Percentiles rank a stretch among this genome's conserved stretches.
Conservation (phyloP, 2,329 filamentous ascomycete species). For the Colletotrichum salicis region DNA sequence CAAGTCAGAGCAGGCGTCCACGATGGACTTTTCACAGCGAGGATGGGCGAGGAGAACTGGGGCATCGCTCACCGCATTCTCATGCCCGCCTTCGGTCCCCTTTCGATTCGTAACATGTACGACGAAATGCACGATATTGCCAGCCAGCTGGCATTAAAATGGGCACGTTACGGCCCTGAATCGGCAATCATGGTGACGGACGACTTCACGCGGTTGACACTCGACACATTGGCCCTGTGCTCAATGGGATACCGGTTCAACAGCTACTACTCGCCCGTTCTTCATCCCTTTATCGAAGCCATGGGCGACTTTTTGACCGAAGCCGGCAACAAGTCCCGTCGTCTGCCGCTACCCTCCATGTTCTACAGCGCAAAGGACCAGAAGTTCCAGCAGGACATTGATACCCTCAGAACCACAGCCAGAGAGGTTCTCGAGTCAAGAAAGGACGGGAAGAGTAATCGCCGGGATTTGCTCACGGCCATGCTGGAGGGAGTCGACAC, state of each 20-base stretch:
- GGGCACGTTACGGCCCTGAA: conserved; percentile 55
- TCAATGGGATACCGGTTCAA: conserved; percentile 71
- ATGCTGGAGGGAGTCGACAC: conserved; percentile 73
- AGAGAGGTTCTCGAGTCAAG: conserved; percentile 69
- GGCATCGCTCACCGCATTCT: conserved; percentile 71
- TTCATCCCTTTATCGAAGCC: conserved; percentile 54
- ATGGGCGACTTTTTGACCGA: conserved; percentile 70
- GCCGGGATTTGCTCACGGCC: conserved; percentile 72
- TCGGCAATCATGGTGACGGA: conserved; percentile 63
- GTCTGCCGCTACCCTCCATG: conserved; percentile 57
- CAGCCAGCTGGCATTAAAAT: conserved; percentile 64
- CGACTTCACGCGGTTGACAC: conserved; percentile 71
- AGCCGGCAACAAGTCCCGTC: conserved; percentile 59
- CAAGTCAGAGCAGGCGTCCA: conserved; percentile 70
- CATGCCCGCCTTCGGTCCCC: conserved; percentile 75
- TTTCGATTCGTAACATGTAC: conserved; percentile 71
- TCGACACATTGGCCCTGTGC: conserved; percentile 72
- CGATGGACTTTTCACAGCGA: conserved; percentile 39
- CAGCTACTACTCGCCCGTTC: conserved; percentile 63
- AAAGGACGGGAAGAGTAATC: conserved; percentile 51
- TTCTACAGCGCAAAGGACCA: conserved; percentile 55
- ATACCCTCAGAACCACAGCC: conserved; percentile 61
- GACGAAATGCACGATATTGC: conserved; percentile 64
- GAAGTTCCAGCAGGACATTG: conserved; percentile 62
- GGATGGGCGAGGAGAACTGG: conserved; percentile 37